Conservation (phyloP, 176 grass and related monocot genomes). For the Themeda triandra region DNA sequence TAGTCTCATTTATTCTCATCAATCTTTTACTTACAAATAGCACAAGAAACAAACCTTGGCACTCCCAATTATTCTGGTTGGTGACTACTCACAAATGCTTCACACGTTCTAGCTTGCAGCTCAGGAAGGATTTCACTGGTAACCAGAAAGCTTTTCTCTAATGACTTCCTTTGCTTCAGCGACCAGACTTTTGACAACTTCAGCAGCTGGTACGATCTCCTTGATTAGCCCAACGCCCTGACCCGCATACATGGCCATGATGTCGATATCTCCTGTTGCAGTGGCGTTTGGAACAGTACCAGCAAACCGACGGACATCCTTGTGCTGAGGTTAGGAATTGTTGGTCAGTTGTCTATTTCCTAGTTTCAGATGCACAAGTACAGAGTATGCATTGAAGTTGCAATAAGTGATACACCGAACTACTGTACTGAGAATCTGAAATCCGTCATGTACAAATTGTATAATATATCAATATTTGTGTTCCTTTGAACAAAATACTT, state of each 20-base stretch:
- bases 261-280: conserved; percentile 61
- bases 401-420: conserved; percentile 12
- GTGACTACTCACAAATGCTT: not conserved
- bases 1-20: not conserved
- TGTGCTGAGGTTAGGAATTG: conserved; percentile 48
- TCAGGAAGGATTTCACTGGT: not conserved
- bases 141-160: conserved; percentile 27
- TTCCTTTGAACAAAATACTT: not conserved
- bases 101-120: not conserved
- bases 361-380: conserved; percentile 23
- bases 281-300: conserved; percentile 83
- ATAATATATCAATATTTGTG: not conserved
- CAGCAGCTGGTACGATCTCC: conserved; percentile 65
- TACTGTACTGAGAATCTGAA: not conserved
- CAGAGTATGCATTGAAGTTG: conserved; percentile 12
- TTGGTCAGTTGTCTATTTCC: conserved; percentile 22
- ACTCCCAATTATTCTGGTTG: not conserved
- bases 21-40: conserved; percentile 23
- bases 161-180: conserved; percentile 59
- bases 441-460: conserved; percentile 7
- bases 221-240: conserved; percentile 75
- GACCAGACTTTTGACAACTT: conserved; percentile 66
- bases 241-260: conserved; percentile 90
- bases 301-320: conserved; percentile 59
- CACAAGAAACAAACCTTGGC: not conserved